Percentiles rank a stretch among this genome's conserved stretches.
These are phyloP conservation scores for Phialophora macrospora DNA, from an alignment of 2,329 filamentous ascomycete genomes.

Conservation along the genomic window DNA sequence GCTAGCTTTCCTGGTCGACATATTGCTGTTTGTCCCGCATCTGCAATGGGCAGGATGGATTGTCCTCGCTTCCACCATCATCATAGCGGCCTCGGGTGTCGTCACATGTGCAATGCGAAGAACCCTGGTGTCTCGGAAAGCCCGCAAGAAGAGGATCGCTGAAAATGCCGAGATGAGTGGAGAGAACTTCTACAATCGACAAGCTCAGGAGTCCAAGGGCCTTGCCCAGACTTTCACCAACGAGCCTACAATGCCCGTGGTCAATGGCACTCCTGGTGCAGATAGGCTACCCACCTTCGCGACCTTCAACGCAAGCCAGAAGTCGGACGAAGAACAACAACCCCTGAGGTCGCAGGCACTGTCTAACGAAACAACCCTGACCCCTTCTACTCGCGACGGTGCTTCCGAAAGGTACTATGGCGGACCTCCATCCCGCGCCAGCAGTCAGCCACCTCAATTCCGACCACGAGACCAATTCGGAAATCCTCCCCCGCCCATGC, in stretches of 20 bases:
- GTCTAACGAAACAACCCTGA: slow-evolving; percentile 26
- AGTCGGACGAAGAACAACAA: slow-evolving; percentile 34
- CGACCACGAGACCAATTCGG: slow-evolving; percentile 46
- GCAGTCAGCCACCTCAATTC: slow-evolving; percentile 43
- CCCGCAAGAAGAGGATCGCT: slow-evolving; percentile 86
- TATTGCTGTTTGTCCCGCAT: slow-evolving; percentile 92
- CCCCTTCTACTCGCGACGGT: slow-evolving; percentile 35
- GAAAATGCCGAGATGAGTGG: slow-evolving; percentile 98
- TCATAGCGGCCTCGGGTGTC: slow-evolving; percentile 79
- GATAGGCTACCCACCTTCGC: slow-evolving; percentile 57
- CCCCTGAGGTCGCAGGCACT: slow-evolving; percentile 32
- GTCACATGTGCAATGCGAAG: slow-evolving; percentile 94
- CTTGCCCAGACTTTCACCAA: slow-evolving; percentile 53
- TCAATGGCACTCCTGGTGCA: slow-evolving; percentile 61
- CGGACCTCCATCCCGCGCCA: slow-evolving; percentile 39
- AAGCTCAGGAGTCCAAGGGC: slow-evolving; percentile 46
- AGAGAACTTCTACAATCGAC: slow-evolving; percentile 81
- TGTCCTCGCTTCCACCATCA: slow-evolving; percentile 83
- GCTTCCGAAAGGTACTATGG: slow-evolving; percentile 41
- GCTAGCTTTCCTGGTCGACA: slow-evolving; percentile 88
- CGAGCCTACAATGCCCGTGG: slow-evolving; percentile 63
- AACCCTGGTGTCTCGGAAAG: slow-evolving; percentile 87
- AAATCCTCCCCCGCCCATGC: slow-evolving; percentile 40
- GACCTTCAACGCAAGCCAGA: slow-evolving; percentile 44
- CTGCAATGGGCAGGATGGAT: slow-evolving; percentile 93